Base-by-base conservation (phyloP, 768 basidiomycete species). In the Boletellus emodensis region DNA sequence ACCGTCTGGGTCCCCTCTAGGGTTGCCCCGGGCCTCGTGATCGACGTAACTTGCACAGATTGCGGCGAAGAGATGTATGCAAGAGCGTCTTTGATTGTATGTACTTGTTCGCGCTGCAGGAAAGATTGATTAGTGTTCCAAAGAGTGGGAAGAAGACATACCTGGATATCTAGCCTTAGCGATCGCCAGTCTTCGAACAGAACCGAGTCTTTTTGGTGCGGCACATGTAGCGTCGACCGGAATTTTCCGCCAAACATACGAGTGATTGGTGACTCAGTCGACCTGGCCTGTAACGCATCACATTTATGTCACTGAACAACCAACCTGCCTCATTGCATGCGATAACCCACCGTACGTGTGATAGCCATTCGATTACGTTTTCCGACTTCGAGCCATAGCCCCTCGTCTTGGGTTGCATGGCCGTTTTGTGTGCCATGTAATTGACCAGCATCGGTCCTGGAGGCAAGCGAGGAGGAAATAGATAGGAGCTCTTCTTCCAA, bases 171-270 rank as follows among this genome's bases (percentile, higher is more conserved):
- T 6, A 99, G 72, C 53, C 89, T 78, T 15, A 99, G 67, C 7
- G 88, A 84, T 52, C 92, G 81, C 85, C 94, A 97, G 47, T 94
- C 94, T 67, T 97, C 94, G 14, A 94, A 78, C 22, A 91, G 81
- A 22, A 90, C 85, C 1, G 87, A 89, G 62, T 97, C 94, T 56
- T 85, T 85, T 60, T 90, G 84, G 13, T 86, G 82, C 1, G 91
- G 90, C 7, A 84, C 84, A 36, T 82, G 80, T 3, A 97, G 72
- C 1, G 90, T 85, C 20, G 90, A 89, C 17, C 93, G 82, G 70
- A 94, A 87, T 62, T 90, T 91, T 32, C 95, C 94, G 26, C 94
- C 92, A 59, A 99, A 99, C 51, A 99, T 89, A 22, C 87, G 76
- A 0, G 91, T 90, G 46, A 99, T 88, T 0, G 94, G 87, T 3